A percentile compares a stretch with the other conserved stretches of the same genome.
Conservation (phyloP, 2,329 filamentous ascomycete species). For the Aspergillus piperis region DNA sequence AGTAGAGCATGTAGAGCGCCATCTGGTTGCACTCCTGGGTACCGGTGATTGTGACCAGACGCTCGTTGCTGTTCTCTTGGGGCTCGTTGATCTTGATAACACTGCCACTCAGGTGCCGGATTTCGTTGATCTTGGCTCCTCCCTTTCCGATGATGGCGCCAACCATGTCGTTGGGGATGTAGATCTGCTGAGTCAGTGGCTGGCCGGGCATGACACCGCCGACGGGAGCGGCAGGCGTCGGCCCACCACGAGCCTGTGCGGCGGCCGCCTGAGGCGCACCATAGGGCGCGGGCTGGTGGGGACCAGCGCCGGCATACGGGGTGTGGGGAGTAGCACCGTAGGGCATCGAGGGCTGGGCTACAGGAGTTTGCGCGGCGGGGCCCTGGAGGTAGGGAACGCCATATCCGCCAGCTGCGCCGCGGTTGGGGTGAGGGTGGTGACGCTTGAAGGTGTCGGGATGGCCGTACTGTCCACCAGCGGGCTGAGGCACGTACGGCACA, state of each 20-base stretch:
- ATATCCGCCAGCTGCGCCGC: conserved; percentile 74
- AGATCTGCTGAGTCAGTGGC: conserved; percentile 95
- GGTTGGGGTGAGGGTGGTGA: conserved; percentile 71
- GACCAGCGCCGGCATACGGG: conserved; percentile 76
- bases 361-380: conserved; percentile 56
- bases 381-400: conserved; percentile 70
- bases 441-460: conserved; percentile 82
- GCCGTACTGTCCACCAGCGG: conserved; percentile 88
- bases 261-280: conserved; percentile 62
- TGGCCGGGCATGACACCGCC: conserved; percentile 74
- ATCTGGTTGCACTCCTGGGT: conserved; percentile 99
- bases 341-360: conserved; percentile 69
- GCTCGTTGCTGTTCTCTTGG: conserved; percentile 98
- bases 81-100: conserved; percentile 99
- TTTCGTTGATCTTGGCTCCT: conserved; percentile 98
- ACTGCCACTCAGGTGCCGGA: conserved; percentile 92
- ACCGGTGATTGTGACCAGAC: conserved; percentile 93
- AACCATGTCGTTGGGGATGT: conserved; percentile 99
- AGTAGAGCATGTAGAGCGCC: conserved; percentile 99
- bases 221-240: conserved; percentile 66
- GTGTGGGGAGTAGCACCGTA: conserved; percentile 75
- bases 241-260: conserved; percentile 66
- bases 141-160: conserved; percentile 99
- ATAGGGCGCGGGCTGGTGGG: conserved; percentile 73
- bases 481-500: conserved; percentile 94